Evolutionary conservation across 2,329 filamentous ascomycete species (phyloP).

Genomic region (Diplodia intermedia): DNA sequence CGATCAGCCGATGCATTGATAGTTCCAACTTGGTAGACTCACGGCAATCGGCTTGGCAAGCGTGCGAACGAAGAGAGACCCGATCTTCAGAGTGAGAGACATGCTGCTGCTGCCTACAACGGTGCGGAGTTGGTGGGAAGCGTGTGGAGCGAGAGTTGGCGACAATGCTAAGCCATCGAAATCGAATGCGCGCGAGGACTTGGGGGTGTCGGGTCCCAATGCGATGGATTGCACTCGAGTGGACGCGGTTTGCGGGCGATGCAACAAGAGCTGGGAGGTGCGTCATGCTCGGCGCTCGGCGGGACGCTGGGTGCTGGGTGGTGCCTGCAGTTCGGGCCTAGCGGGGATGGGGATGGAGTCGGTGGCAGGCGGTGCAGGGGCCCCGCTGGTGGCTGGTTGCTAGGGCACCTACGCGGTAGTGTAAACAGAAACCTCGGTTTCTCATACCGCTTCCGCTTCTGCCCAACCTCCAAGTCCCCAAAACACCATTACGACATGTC

Average conservation of each 20-base stretch:
- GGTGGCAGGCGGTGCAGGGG: not conserved
- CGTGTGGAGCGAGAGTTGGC: not conserved
- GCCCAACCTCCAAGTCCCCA: conserved; percentile 6
- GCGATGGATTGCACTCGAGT: not conserved
- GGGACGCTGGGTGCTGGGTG: conserved; percentile 9
- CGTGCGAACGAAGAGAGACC: conserved; percentile 68
- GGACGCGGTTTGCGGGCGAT: not conserved
- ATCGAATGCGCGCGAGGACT: not conserved
- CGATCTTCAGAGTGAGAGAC: conserved; percentile 71
- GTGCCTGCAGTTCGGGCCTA: conserved; percentile 28
- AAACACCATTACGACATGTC: conserved; percentile 40
- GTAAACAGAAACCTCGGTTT: conserved; percentile 24
- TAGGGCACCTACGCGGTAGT: conserved; percentile 2
- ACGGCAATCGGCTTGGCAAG: conserved; percentile 73
- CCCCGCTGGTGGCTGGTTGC: conserved; percentile 13
- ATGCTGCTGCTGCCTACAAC: conserved; percentile 48
- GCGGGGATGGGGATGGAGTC: not conserved
- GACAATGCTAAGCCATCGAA: not conserved
- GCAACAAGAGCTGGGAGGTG: conserved; percentile 8
- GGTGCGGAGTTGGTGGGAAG: conserved; percentile 6
- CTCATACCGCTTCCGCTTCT: conserved; percentile 22
- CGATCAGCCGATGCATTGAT: not conserved
- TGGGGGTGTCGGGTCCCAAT: not conserved
- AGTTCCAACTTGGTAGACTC: conserved; percentile 41
- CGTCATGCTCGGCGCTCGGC: conserved; percentile 24